phyloP scores from a whole-genome alignment of 2,329 filamentous ascomycete species.

The Alternaria angustiovoidea region DNA sequence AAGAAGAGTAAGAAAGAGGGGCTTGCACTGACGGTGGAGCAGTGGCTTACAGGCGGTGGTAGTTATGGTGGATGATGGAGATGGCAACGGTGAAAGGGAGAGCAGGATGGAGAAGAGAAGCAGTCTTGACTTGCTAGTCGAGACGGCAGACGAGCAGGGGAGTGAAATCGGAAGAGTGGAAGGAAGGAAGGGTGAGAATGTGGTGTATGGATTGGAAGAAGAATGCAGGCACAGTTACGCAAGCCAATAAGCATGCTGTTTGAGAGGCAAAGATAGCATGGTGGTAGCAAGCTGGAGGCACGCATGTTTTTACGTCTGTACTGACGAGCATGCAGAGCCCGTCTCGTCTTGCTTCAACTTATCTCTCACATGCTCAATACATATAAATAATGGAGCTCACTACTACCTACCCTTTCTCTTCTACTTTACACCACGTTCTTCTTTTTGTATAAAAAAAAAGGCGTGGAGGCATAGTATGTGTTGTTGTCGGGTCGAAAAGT shows the following conservation, averaged over 20 bases:
- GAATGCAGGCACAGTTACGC: background rate
- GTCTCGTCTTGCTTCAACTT: background rate
- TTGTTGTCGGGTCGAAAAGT: background rate
- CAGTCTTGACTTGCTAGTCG: background rate
- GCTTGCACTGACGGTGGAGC: conserved; percentile 2
- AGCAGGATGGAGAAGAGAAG: background rate
- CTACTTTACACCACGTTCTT: background rate
- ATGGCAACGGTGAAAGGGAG: background rate
- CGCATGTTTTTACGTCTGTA: background rate
- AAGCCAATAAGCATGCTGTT: background rate
- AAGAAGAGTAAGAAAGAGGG: background rate
- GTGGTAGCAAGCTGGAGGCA: background rate
- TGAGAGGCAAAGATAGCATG: background rate
- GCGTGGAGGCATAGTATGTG: no score
- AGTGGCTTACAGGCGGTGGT: conserved; percentile 4
- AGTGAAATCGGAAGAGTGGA: background rate
- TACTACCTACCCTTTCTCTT: background rate
- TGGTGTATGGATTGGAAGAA: background rate
- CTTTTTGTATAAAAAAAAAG: background rate
- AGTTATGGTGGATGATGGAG: background rate
- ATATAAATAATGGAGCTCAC: background rate
- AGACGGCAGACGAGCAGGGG: background rate
- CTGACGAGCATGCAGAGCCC: background rate
- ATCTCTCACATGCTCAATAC: background rate
- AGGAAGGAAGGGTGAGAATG: no score